Conservation (phyloP, 331 rosid species). For the Acacia concinna region DNA sequence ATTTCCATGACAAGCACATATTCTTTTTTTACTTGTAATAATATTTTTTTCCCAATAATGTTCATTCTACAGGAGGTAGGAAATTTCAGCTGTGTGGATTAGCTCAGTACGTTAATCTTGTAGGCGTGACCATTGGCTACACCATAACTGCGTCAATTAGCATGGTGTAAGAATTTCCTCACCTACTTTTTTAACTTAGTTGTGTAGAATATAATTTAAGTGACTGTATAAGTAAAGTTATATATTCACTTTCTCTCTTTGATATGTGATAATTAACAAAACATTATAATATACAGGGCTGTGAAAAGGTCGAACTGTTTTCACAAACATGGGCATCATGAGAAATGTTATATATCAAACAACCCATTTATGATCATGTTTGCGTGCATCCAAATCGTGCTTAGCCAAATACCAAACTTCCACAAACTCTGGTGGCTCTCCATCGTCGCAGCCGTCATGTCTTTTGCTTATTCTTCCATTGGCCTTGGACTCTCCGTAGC, state of each 20-base stretch:
- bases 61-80: slow-evolving; percentile 58
- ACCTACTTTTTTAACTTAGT: not conserved
- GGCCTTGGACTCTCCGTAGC: slow-evolving; percentile 95
- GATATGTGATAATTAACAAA: not conserved
- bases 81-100: slow-evolving; percentile 83
- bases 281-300: slow-evolving; percentile 67
- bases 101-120: slow-evolving; percentile 84
- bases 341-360: slow-evolving; percentile 54
- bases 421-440: slow-evolving; percentile 94
- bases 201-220: not conserved
- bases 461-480: slow-evolving; percentile 84
- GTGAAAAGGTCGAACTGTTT: slow-evolving; percentile 85
- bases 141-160: slow-evolving; percentile 97
- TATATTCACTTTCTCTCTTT: not conserved
- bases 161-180: slow-evolving; percentile 71
- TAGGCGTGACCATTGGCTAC: slow-evolving; percentile 90
- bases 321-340: slow-evolving; percentile 76
- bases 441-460: slow-evolving; percentile 90
- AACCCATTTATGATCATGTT: slow-evolving; percentile 76
- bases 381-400: slow-evolving; percentile 70
- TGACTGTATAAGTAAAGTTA: not conserved
- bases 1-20: not conserved
- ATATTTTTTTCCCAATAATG: not conserved
- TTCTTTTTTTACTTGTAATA: not conserved
- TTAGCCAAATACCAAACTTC: slow-evolving; percentile 86